phyloP scores from a whole-genome alignment of 1,139 yeast genomes.

The Ogataea hybrid region DNA sequence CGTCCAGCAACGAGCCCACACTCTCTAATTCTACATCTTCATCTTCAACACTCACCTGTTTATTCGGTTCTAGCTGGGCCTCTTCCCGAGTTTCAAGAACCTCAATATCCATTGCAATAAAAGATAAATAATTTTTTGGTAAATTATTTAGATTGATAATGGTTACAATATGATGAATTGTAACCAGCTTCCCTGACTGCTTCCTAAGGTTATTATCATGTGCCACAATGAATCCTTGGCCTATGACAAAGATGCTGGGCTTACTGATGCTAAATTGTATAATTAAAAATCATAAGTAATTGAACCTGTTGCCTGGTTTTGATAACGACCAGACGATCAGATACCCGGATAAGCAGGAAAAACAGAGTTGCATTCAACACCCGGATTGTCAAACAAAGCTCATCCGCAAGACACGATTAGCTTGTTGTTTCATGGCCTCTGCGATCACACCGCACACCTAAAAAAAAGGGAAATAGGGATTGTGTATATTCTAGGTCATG shows the following conservation, averaged over 20 bases:
- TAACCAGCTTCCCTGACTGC: too few relatives aligned
- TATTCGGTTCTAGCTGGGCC: conserved; percentile 1
- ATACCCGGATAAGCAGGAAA: too few relatives aligned
- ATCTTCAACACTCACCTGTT: conserved; percentile 5
- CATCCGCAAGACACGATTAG: too few relatives aligned
- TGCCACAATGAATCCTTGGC: too few relatives aligned
- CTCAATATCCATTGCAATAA: conserved; percentile 9
- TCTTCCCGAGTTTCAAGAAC: conserved; percentile 8
- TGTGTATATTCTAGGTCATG: not conserved
- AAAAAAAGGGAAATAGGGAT: conserved; percentile 8
- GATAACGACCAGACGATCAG: too few relatives aligned
- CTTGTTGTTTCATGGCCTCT: not conserved
- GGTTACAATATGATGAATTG: too few relatives aligned
- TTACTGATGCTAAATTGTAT: not conserved
- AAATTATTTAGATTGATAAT: too few relatives aligned
- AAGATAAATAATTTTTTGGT: not conserved
- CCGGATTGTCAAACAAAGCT: too few relatives aligned
- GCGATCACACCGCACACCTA: conserved; percentile 1
- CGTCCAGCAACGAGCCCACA: conserved; percentile 6
- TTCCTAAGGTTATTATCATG: too few relatives aligned
- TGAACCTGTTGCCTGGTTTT: too few relatives aligned
- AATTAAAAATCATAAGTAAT: not conserved
- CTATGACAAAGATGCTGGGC: too few relatives aligned
- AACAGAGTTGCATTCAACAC: too few relatives aligned
- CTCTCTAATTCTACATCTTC: conserved; percentile 11